phyloP scores from a whole-genome alignment of 208 protist genomes.

The Leishmania gerbilli region DNA sequence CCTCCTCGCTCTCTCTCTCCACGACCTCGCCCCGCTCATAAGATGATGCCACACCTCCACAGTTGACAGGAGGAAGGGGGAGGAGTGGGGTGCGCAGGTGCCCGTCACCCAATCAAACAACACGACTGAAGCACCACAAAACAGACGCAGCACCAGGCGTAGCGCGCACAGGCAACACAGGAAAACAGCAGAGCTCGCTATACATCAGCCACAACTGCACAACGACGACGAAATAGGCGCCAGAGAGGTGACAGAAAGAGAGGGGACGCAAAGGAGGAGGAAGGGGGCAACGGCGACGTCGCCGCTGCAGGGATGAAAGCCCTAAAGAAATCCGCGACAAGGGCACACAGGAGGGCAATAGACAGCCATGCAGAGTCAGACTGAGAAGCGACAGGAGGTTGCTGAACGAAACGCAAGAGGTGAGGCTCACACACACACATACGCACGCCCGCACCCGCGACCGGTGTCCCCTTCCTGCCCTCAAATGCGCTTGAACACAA shows the following conservation, averaged over 20 bases:
- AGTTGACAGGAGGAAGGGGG: too few species aligned
- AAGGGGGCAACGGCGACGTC: not conserved
- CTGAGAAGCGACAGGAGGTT: not conserved
- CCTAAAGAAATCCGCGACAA: not conserved
- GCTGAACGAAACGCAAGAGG: not conserved
- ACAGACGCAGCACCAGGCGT: not conserved
- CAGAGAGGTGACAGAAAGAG: slow-evolving; percentile 5
- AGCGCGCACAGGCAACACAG: not conserved
- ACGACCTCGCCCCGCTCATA: not conserved
- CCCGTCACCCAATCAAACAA: not conserved
- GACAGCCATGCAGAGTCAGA: not conserved
- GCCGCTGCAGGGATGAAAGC: not conserved
- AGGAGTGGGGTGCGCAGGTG: not conserved
- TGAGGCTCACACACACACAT: not conserved
- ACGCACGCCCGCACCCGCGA: not conserved
- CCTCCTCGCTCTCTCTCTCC: not conserved
- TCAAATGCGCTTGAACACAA: slow-evolving; percentile 88
- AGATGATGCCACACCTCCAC: not conserved
- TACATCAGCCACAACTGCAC: slow-evolving; percentile 3
- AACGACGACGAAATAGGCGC: not conserved
- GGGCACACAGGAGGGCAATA: not conserved
- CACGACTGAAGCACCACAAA: not conserved
- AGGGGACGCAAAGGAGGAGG: not conserved
- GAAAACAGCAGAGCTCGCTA: not conserved
- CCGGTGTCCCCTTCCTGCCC: not conserved